Percentiles rank a stretch among this genome's conserved stretches.
Conservation (phyloP, 2,329 filamentous ascomycete genomes). For the Mariannaea elegans region DNA sequence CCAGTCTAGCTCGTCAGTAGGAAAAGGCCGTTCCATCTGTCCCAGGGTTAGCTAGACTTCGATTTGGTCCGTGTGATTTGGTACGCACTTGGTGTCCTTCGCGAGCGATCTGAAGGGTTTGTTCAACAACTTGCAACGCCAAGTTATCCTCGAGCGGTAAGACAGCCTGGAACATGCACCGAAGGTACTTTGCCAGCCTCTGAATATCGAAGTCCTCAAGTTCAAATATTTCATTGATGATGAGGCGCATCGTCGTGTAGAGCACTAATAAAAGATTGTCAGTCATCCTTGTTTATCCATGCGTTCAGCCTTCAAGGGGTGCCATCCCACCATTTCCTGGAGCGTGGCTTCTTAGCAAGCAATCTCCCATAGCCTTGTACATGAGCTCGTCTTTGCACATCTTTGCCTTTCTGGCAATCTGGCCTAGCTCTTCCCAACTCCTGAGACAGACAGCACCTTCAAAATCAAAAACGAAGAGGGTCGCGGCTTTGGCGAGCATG, state of each 20-base stretch:
- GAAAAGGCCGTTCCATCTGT: conserved; percentile 61
- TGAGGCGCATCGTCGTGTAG: conserved; percentile 66
- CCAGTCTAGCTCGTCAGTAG: conserved; percentile 77
- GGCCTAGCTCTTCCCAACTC: conserved; percentile 71
- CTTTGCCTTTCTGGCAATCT: conserved; percentile 64
- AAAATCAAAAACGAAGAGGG: conserved; percentile 79
- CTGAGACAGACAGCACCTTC: conserved; percentile 75
- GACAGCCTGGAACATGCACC: conserved; percentile 77
- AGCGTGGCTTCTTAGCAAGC: conserved; percentile 62
- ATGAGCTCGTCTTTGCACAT: conserved; percentile 54
- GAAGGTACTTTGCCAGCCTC: conserved; percentile 78
- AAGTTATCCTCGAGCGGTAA: conserved; percentile 64
- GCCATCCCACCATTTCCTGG: conserved; percentile 58
- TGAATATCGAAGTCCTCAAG: conserved; percentile 63
- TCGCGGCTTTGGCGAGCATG: conserved; percentile 68
- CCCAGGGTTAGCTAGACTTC: not conserved
- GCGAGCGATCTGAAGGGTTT: conserved; percentile 64
- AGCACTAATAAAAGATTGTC: conserved; percentile 49
- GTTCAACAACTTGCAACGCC: conserved; percentile 69
- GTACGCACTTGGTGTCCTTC: conserved; percentile 56
- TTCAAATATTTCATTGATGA: conserved; percentile 74
- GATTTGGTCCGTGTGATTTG: conserved; percentile 17
- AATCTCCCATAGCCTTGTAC: conserved; percentile 73
- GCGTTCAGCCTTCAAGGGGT: not conserved
- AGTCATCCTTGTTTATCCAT: not conserved